Percentiles rank a stretch among this genome's conserved stretches.
These are phyloP conservation scores for Arthrinium phaeospermum DNA, from an alignment of 2,329 filamentous ascomycete species.

Conservation along the genomic window DNA sequence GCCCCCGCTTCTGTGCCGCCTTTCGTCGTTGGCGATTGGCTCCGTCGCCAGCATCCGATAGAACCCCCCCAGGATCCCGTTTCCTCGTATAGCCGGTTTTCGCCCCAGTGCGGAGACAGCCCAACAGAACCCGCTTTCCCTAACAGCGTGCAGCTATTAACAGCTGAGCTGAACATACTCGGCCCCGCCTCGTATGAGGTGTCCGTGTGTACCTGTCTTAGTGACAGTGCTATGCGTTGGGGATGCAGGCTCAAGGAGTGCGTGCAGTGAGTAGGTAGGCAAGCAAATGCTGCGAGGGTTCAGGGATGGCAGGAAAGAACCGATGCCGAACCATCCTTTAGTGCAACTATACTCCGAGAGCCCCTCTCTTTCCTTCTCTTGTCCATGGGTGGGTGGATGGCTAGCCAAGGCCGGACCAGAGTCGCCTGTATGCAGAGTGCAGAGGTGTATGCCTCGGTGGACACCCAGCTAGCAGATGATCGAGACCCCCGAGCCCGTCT, in stretches of 20 bases:
- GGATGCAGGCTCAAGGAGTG: no score
- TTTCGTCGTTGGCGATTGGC: background rate
- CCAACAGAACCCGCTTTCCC: background rate
- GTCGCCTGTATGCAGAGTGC: background rate
- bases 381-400: background rate
- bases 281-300: background rate
- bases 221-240: constrained; percentile 1
- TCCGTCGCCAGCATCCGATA: background rate
- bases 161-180: background rate
- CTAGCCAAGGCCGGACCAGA: background rate
- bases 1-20: background rate
- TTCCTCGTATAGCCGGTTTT: constrained; percentile 11
- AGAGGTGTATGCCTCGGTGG: background rate
- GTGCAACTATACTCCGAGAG: constrained; percentile 1
- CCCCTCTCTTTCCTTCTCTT: background rate
- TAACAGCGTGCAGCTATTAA: background rate
- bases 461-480: background rate
- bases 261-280: no score
- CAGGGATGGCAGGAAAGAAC: background rate
- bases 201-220: background rate
- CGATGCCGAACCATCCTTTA: constrained; percentile 1
- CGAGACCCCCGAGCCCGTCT: background rate
- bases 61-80: background rate
- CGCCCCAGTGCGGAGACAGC: background rate
- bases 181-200: constrained; percentile 1